Conservation (phyloP, 306 rosid genomes). For the Vachellia collinsii region DNA sequence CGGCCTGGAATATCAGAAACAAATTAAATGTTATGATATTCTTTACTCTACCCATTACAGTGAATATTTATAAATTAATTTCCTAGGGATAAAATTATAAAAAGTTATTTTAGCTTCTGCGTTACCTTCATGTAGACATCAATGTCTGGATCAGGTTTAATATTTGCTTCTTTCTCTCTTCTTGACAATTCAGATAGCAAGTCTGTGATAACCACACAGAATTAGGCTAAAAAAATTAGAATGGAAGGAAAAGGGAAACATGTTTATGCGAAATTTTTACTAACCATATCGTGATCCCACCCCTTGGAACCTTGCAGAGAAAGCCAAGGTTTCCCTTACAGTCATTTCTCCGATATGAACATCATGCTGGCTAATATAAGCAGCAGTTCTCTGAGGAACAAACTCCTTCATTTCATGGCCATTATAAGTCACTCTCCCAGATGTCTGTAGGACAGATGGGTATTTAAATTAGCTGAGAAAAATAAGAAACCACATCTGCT, state of each 20-base stretch:
- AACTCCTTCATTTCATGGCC: constrained; percentile 56
- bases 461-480: background rate
- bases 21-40: background rate
- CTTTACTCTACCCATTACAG: background rate
- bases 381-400: constrained; percentile 83
- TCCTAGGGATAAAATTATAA: background rate
- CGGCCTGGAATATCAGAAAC: constrained; percentile 38
- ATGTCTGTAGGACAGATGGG: constrained; percentile 17
- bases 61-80: background rate
- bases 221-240: background rate
- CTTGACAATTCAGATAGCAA: constrained; percentile 66
- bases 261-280: constrained; percentile 8
- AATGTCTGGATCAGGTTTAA: constrained; percentile 73
- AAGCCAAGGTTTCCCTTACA: constrained; percentile 91
- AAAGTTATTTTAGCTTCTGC: constrained; percentile 11
- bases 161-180: constrained; percentile 71
- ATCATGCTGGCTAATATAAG: constrained; percentile 87
- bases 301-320: constrained; percentile 84
- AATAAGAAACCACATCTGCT: background rate
- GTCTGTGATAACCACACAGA: constrained; percentile 30
- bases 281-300: constrained; percentile 81
- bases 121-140: constrained; percentile 82
- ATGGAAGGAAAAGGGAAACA: background rate
- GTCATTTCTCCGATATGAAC: constrained; percentile 91
- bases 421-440: constrained; percentile 56